phyloP scores from a whole-genome alignment of 169 alveolate genomes.

The Eimeria maxima region DNA sequence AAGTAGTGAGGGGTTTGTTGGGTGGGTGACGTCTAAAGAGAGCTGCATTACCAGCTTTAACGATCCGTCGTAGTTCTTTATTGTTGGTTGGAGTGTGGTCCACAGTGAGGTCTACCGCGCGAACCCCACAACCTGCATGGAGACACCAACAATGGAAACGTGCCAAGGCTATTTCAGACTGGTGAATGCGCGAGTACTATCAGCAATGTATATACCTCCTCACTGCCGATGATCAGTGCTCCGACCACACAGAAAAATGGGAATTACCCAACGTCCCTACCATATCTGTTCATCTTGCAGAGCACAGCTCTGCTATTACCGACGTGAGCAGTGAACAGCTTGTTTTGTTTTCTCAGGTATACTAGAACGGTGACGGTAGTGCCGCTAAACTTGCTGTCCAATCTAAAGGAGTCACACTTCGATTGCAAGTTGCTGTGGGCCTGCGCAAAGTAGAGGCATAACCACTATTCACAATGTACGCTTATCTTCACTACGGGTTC shows the following conservation, averaged over 20 bases:
- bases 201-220: not conserved
- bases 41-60: slow-evolving; percentile 39
- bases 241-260: not conserved
- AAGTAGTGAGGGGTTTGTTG: not conserved
- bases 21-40: not conserved
- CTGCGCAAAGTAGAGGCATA: not conserved
- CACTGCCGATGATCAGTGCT: not conserved
- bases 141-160: not conserved
- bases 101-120: slow-evolving; percentile 77
- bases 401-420: not conserved
- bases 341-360: slow-evolving; percentile 51
- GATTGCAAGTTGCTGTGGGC: slow-evolving; percentile 14
- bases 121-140: slow-evolving; percentile 54
- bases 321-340: slow-evolving; percentile 84
- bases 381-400: slow-evolving; percentile 79
- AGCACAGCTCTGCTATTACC: slow-evolving; percentile 89
- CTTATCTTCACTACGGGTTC: not conserved
- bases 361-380: slow-evolving; percentile 88
- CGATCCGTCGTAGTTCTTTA: slow-evolving; percentile 91
- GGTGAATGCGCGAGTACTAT: not conserved
- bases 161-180: not conserved
- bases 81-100: slow-evolving; percentile 92
- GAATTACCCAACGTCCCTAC: not conserved
- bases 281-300: slow-evolving; percentile 52
- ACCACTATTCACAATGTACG: not conserved